These are phyloP conservation scores for Kwoniella pini DNA, from an alignment of 768 basidiomycete genomes.

Conservation along the genomic window DNA sequence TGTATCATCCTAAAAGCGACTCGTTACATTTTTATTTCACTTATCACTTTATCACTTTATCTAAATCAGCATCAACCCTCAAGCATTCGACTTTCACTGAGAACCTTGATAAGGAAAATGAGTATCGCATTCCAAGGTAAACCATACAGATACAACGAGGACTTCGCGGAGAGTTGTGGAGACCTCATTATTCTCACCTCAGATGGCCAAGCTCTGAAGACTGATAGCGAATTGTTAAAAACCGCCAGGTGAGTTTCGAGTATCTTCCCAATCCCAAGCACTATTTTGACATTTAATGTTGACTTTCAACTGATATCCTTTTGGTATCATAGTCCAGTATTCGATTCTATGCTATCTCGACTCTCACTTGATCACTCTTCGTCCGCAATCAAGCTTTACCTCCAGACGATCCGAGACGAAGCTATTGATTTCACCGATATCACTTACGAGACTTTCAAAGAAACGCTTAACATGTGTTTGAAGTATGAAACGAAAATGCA, in stretches of 20 bases:
- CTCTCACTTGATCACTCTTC: background rate
- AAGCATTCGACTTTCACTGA: too few species aligned
- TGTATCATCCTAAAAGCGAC: too few species aligned
- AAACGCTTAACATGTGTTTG: background rate
- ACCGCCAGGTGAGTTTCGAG: slow-evolving; percentile 10
- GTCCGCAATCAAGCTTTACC: background rate
- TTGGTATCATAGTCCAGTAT: slow-evolving; percentile 10
- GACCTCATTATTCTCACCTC: slow-evolving; percentile 15
- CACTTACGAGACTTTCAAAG: background rate
- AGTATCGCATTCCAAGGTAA: background rate
- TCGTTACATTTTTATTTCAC: too few species aligned
- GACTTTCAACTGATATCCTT: too few species aligned
- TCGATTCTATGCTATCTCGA: slow-evolving; percentile 9
- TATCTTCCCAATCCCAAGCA: too few species aligned
- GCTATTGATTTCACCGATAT: too few species aligned
- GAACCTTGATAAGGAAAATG: too few species aligned
- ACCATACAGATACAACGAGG: slow-evolving; percentile 12
- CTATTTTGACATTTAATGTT: too few species aligned
- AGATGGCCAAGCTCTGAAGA: slow-evolving; percentile 3
- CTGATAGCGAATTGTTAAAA: background rate
- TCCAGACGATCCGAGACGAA: background rate
- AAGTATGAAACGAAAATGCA: background rate
- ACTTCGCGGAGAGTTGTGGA: background rate
- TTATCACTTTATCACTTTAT: too few species aligned
- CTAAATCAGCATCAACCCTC: too few species aligned